phyloP scores from a whole-genome alignment of 257 asterid genomes.

The Solanum okadae region DNA sequence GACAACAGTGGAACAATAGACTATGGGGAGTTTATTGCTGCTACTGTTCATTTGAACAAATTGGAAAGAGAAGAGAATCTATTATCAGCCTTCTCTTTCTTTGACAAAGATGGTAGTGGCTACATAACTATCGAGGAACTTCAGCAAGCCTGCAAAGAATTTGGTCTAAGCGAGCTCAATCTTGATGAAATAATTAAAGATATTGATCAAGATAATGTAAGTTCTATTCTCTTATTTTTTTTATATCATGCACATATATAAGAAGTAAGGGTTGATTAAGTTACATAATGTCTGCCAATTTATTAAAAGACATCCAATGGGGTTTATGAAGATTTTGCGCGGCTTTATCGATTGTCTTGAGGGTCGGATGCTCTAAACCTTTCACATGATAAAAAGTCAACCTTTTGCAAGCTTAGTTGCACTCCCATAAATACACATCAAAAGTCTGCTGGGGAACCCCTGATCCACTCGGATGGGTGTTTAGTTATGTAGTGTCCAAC shows the following conservation, averaged over 20 bases:
- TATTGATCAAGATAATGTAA: conserved; percentile 85
- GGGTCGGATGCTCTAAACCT: not conserved
- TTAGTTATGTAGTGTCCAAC: not conserved
- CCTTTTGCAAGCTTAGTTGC: not conserved
- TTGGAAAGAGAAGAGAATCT: conserved; percentile 84
- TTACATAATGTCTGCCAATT: not conserved
- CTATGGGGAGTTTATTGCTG: conserved; percentile 96
- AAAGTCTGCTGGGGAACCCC: not conserved
- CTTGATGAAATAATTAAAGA: conserved; percentile 89
- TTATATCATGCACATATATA: not conserved
- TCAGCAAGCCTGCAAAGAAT: conserved; percentile 89
- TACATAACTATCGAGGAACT: conserved; percentile 91
- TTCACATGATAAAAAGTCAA: not conserved
- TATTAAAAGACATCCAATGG: not conserved
- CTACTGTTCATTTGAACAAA: conserved; percentile 93
- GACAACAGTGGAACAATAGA: conserved; percentile 93
- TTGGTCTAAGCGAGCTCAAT: conserved; percentile 73
- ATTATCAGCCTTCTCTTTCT: conserved; percentile 77
- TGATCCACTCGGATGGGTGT: not conserved
- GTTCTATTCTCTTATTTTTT: conserved; percentile 1
- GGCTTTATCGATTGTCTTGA: not conserved
- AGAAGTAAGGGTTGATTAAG: not conserved
- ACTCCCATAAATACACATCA: not conserved
- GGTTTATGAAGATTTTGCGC: not conserved
- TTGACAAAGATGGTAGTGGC: conserved; percentile 91